A percentile compares a stretch with the other conserved stretches of the same genome.
These are phyloP conservation scores for Hsuehochloa calcarea DNA, from an alignment of 176 grass and related monocot genomes.

Conservation along the genomic window DNA sequence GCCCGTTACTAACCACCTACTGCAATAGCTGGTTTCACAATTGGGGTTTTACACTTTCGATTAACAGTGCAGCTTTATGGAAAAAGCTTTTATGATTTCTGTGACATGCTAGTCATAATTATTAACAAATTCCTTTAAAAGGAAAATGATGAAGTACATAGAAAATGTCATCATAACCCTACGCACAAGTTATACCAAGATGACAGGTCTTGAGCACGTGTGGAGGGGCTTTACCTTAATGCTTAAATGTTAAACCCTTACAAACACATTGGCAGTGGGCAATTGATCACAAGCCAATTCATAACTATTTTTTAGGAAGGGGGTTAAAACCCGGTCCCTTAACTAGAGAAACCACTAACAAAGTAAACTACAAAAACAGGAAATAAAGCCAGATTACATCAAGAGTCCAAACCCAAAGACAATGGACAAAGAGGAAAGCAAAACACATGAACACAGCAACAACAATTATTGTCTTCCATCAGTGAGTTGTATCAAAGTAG, in stretches of 20 bases:
- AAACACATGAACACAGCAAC: background rate
- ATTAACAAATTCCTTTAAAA: background rate
- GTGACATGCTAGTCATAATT: background rate
- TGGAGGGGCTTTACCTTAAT: background rate
- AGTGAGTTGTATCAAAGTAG: background rate
- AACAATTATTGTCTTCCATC: background rate
- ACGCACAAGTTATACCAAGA: background rate
- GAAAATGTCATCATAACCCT: conserved; percentile 1
- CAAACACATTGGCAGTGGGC: background rate
- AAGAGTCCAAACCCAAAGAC: background rate
- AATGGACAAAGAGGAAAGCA: background rate
- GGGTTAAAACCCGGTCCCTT: background rate
- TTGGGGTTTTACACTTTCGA: background rate
- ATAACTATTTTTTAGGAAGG: background rate
- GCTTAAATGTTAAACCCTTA: background rate
- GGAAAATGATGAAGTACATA: background rate
- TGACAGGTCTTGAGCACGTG: background rate
- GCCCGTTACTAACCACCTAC: background rate
- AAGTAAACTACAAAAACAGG: background rate
- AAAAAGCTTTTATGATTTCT: background rate
- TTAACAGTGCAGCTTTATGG: background rate
- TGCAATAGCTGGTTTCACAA: background rate
- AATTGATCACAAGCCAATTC: background rate
- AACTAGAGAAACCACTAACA: background rate
- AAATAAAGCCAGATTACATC: background rate